Evolutionary conservation across 768 basidiomycete species (phyloP), one percentile per base, ranked within the genome.

Genomic region (Kwoniella sp.): DNA sequence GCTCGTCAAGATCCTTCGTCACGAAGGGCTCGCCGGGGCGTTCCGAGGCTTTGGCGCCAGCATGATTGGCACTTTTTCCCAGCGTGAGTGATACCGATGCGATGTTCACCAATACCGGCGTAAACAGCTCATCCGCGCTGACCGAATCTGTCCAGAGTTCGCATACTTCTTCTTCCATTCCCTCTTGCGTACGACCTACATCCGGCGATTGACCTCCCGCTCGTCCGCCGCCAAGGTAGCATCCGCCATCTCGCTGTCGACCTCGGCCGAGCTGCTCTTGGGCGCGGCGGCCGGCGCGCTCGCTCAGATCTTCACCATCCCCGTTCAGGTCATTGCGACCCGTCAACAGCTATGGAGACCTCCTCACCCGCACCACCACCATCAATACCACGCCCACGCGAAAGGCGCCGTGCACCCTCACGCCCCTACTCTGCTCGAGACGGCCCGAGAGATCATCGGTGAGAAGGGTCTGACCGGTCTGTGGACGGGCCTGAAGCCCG

Each of bases 141-240:
- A n/a, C n/a, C n/a, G n/a, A n/a, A n/a, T n/a, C n/a, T n/a, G n/a
- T 20, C 17, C 53, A 95, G 92, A 95, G 83, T 96, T 92, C 70
- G 93, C 95, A 22, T 99, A 99, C 77, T 99, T 99, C 80, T 98
- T 93, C 80, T 98, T 95, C 78, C 96, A 98, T 73, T 87, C 91
- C 19, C 79, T 90, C 73, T 86, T 98, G 22, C 83, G 95, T 60
- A 83, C 86, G 11, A 22, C 50, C 7, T 49, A 55, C 28, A 47
- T 67, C 23, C 38, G 43, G 22, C 48, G 56, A 14, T 53, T 57
- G 12, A 6, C 45, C 31, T 12, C 31, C 23, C 31, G n/a, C 12
- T 17, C 41, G 6, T 51, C 37, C 19, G 8, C 17, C 50, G 62
- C 36, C 15, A 32, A 20, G 29, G n/a, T 3, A 17, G 2, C 50